phyloP scores from a whole-genome alignment of 2,329 filamentous ascomycete species.

The Colletotrichum sidae region DNA sequence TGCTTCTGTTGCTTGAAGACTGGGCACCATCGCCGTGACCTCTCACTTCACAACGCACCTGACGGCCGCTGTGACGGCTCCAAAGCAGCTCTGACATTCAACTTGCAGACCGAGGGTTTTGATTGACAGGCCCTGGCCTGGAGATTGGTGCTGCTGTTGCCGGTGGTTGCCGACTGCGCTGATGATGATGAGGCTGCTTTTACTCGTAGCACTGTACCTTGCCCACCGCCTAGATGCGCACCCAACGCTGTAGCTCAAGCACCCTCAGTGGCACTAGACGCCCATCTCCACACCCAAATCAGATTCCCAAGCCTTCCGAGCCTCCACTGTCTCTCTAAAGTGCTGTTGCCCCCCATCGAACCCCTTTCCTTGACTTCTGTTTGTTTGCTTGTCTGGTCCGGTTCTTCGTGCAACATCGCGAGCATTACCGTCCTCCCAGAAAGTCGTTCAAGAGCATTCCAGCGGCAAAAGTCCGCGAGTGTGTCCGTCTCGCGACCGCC shows the following conservation, averaged over 20 bases:
- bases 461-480: neutral
- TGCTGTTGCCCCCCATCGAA: slow-evolving; percentile 28
- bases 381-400: slow-evolving; percentile 7
- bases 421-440: neutral
- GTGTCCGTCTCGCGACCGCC: neutral
- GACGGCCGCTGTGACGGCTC: slow-evolving; percentile 5
- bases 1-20: no score
- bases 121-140: neutral
- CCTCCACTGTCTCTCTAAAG: slow-evolving; percentile 31
- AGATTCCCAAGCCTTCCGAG: slow-evolving; percentile 34
- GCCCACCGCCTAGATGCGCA: no score
- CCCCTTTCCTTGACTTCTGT: slow-evolving; percentile 33
- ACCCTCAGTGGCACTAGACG: neutral
- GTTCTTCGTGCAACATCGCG: slow-evolving; percentile 30
- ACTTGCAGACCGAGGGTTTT: slow-evolving; percentile 23
- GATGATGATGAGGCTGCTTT: no score
- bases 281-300: slow-evolving; percentile 30
- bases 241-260: no score
- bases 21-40: no score
- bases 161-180: neutral
- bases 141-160: neutral
- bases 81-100: slow-evolving; percentile 2
- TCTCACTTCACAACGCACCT: neutral
- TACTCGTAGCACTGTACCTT: no score
- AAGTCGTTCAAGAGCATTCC: no score